phyloP scores from a whole-genome alignment of 2,329 filamentous ascomycete species.

The Aschersonia sp. region DNA sequence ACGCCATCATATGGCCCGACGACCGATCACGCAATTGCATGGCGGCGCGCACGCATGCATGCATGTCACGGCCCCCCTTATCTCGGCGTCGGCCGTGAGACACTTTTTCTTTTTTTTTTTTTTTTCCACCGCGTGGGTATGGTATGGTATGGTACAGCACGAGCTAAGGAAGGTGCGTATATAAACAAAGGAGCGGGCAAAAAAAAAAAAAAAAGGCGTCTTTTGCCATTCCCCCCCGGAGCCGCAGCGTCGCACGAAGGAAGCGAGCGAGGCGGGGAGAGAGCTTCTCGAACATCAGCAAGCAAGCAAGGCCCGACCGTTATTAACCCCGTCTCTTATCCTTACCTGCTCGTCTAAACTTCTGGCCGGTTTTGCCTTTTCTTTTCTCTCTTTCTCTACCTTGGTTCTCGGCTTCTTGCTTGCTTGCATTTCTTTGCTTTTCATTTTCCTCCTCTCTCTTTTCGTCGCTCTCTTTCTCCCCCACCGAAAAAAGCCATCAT shows the following conservation, averaged over 20 bases:
- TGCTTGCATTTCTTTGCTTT: conserved; percentile 1
- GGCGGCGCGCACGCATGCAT: not conserved
- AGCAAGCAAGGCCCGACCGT: no score
- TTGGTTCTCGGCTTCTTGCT: no score
- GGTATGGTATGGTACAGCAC: not conserved
- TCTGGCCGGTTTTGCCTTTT: no score
- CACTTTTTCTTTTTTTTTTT: not conserved
- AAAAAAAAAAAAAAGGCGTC: not conserved
- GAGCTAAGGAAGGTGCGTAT: not conserved
- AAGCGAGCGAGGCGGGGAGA: no score
- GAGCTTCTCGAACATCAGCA: no score
- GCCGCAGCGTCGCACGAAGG: no score
- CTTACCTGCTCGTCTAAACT: no score
- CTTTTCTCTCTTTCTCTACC: no score
- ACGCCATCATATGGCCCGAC: not conserved
- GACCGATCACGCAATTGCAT: not conserved
- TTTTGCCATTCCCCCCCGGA: no score
- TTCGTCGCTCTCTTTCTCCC: not conserved
- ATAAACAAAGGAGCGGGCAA: not conserved
- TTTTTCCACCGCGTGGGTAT: not conserved
- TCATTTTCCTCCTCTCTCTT: not conserved
- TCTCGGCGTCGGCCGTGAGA: not conserved
- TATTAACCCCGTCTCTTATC: no score
- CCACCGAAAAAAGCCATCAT: not conserved
- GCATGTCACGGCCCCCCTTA: not conserved